These are phyloP conservation scores for Alternaria arborescens DNA, from an alignment of 2,329 filamentous ascomycete genomes.

Conservation along the genomic window DNA sequence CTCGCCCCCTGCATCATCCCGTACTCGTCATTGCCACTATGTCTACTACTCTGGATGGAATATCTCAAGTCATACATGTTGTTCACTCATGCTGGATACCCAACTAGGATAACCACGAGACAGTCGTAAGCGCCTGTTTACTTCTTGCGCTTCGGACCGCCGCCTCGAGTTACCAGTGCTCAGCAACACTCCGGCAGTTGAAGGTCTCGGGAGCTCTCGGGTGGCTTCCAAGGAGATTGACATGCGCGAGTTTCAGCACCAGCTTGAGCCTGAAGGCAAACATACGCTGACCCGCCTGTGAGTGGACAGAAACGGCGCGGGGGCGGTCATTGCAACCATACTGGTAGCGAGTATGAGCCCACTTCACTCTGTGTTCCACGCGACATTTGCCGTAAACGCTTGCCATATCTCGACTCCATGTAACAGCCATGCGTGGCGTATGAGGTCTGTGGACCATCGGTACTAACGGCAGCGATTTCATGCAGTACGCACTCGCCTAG, in stretches of 20 bases:
- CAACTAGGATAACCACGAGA: not conserved
- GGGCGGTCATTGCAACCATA: constrained; percentile 11
- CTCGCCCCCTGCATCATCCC: not conserved
- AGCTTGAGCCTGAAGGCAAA: constrained; percentile 56
- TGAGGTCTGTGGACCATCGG: constrained; percentile 40
- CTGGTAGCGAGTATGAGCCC: constrained; percentile 22
- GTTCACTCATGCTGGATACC: not conserved
- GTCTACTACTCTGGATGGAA: not conserved
- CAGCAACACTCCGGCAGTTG: constrained; percentile 10
- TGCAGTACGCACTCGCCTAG: constrained; percentile 24
- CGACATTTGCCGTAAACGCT: constrained; percentile 38
- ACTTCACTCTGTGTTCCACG: constrained; percentile 20
- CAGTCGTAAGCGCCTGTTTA: constrained; percentile 1
- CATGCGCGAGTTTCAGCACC: constrained; percentile 73
- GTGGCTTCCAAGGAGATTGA: constrained; percentile 47
- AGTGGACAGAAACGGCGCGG: constrained; percentile 14
- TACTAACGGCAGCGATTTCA: constrained; percentile 34
- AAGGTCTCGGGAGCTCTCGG: constrained; percentile 4
- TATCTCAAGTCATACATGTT: not conserved
- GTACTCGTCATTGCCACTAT: not conserved
- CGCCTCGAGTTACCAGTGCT: not conserved
- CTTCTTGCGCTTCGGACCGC: constrained; percentile 8
- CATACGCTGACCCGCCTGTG: constrained; percentile 10
- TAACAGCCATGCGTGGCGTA: constrained; percentile 41
- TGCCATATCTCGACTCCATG: constrained; percentile 22